Conservation (phyloP, 192 early-diverging fungal species). For the Diversispora epigaea region DNA sequence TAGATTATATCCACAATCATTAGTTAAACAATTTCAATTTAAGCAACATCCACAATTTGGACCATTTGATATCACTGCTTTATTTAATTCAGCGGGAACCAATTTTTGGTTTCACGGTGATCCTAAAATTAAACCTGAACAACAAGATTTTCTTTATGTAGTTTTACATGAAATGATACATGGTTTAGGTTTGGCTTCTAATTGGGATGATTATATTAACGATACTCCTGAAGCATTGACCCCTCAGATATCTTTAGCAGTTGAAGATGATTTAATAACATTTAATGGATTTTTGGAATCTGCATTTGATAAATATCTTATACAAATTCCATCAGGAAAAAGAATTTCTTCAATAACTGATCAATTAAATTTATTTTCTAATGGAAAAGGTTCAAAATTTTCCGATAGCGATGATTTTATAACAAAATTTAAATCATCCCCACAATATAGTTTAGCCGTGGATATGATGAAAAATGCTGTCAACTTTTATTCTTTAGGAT, state of each 20-base stretch:
- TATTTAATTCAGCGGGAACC: conserved; percentile 38
- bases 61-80: conserved; percentile 39
- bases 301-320: conserved; percentile 38
- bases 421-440: background rate
- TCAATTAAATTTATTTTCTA: background rate
- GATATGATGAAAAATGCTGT: background rate
- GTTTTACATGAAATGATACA: conserved; percentile 44
- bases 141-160: conserved; percentile 42
- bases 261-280: background rate
- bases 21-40: conserved; percentile 43
- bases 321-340: conserved; percentile 12
- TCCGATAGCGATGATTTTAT: background rate
- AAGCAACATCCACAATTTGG: conserved; percentile 33
- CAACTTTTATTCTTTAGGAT: background rate
- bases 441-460: background rate
- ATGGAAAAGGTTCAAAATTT: background rate
- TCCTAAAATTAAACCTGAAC: conserved; percentile 18
- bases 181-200: conserved; percentile 45
- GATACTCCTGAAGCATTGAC: background rate
- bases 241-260: background rate
- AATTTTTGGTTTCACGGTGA: conserved; percentile 40
- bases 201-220: conserved; percentile 34
- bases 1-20: conserved; percentile 46
- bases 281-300: conserved; percentile 34
- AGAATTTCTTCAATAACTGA: background rate